Percentiles rank a stretch among this genome's conserved stretches.
These are phyloP conservation scores for Ulmus americana DNA, from an alignment of 331 rosid species.

Conservation along the genomic window DNA sequence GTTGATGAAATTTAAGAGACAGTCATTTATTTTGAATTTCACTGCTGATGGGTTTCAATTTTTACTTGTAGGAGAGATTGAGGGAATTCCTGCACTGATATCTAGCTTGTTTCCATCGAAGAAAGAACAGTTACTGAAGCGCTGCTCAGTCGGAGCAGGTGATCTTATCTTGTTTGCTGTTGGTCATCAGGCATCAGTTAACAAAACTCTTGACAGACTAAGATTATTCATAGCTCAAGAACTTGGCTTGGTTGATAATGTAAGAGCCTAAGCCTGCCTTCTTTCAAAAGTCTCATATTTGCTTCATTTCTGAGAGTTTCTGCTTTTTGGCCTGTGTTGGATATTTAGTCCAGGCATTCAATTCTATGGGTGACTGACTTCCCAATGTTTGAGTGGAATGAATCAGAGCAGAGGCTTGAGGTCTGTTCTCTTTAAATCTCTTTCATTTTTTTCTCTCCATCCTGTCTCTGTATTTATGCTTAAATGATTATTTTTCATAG, in stretches of 20 bases:
- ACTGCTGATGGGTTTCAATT: conserved; percentile 17
- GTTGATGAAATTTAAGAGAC: not conserved
- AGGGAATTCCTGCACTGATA: conserved; percentile 75
- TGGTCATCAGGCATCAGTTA: conserved; percentile 56
- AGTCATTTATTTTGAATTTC: conserved; percentile 4
- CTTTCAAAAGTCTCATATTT: not conserved
- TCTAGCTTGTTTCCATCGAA: conserved; percentile 61
- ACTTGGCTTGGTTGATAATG: conserved; percentile 66
- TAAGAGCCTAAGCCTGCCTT: conserved; percentile 35
- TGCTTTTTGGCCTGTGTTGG: conserved; percentile 23
- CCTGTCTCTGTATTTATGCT: conserved; percentile 1
- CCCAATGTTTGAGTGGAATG: conserved; percentile 99
- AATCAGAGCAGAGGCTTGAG: conserved; percentile 83
- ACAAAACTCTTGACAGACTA: conserved; percentile 76
- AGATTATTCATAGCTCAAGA: conserved; percentile 65
- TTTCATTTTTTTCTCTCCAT: not conserved
- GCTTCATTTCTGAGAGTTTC: conserved; percentile 16
- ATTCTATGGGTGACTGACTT: conserved; percentile 92
- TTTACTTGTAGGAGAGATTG: conserved; percentile 52
- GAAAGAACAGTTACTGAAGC: conserved; percentile 44
- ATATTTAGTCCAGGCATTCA: conserved; percentile 67
- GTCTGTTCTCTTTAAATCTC: conserved; percentile 36
- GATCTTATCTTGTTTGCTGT: conserved; percentile 81
- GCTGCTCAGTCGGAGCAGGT: conserved; percentile 55
- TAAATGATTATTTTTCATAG: conserved; percentile 33